phyloP scores from a whole-genome alignment of 805 yeast species.

The Lipomyces yamadae region DNA sequence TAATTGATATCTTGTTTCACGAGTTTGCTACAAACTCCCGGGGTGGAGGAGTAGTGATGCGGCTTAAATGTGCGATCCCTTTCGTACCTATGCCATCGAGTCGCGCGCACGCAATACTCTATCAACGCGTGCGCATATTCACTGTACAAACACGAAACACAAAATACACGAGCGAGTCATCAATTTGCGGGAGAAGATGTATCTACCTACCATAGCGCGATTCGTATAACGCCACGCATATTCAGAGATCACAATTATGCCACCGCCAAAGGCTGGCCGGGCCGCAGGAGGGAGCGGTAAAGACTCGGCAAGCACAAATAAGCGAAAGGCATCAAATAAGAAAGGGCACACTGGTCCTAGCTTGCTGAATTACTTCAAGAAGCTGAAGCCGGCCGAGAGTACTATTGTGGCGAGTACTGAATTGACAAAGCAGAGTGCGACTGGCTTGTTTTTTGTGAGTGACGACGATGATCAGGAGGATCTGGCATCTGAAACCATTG shows the following conservation, averaged over 20 bases:
- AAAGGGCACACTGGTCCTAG: constrained; percentile 8
- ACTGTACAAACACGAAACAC: too few relatives aligned
- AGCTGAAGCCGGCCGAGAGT: background rate
- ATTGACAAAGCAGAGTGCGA: background rate
- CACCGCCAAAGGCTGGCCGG: background rate
- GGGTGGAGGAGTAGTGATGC: too few relatives aligned
- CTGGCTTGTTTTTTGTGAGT: background rate
- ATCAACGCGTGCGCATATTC: too few relatives aligned
- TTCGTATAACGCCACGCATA: background rate
- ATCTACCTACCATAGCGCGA: background rate
- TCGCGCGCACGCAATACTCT: too few relatives aligned
- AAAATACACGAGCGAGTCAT: too few relatives aligned
- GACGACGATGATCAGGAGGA: background rate
- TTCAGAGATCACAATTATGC: background rate
- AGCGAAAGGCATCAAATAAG: background rate
- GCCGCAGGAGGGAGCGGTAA: background rate
- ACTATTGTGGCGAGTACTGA: background rate
- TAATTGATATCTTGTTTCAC: too few relatives aligned
- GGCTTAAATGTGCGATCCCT: too few relatives aligned
- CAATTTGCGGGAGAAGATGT: background rate
- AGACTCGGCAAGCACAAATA: background rate
- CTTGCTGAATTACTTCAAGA: constrained; percentile 12
- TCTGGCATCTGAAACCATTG: background rate
- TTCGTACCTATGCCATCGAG: too few relatives aligned
- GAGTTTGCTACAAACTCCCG: too few relatives aligned